Evolutionary conservation across 441 rosid genomes (phyloP).

Genomic region (Capsella rubella): DNA sequence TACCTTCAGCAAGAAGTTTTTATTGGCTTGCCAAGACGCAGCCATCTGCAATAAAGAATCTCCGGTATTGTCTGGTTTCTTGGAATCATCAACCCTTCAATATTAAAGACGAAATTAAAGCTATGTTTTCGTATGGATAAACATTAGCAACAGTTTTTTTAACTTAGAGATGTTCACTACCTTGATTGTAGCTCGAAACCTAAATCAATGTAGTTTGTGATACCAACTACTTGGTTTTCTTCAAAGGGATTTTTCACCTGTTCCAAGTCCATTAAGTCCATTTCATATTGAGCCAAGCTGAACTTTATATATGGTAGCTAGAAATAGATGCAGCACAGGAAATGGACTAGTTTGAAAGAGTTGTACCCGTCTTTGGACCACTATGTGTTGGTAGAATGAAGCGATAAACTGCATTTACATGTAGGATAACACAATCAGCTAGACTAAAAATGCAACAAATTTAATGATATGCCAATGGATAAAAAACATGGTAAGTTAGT

Average conservation of each 20-base stretch:
- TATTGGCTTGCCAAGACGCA: constrained; percentile 98
- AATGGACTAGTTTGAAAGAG: constrained; percentile 36
- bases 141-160: background rate
- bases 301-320: background rate
- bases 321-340: background rate
- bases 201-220: constrained; percentile 92
- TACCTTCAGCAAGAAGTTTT: constrained; percentile 91
- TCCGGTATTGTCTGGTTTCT: constrained; percentile 48
- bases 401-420: constrained; percentile 79
- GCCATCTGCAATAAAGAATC: constrained; percentile 90
- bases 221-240: constrained; percentile 82
- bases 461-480: background rate
- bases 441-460: constrained; percentile 2
- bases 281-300: constrained; percentile 10
- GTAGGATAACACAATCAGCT: constrained; percentile 27
- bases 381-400: constrained; percentile 90
- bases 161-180: constrained; percentile 47
- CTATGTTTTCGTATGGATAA: constrained; percentile 23
- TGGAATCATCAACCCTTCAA: constrained; percentile 69
- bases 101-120: constrained; percentile 26
- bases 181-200: constrained; percentile 90
- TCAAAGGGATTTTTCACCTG: constrained; percentile 95
- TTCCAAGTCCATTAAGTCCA: constrained; percentile 33
- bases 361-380: constrained; percentile 91
- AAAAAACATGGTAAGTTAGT: background rate